Conservation (phyloP, 257 asterid genomes). For the Catharanthus roseus region DNA sequence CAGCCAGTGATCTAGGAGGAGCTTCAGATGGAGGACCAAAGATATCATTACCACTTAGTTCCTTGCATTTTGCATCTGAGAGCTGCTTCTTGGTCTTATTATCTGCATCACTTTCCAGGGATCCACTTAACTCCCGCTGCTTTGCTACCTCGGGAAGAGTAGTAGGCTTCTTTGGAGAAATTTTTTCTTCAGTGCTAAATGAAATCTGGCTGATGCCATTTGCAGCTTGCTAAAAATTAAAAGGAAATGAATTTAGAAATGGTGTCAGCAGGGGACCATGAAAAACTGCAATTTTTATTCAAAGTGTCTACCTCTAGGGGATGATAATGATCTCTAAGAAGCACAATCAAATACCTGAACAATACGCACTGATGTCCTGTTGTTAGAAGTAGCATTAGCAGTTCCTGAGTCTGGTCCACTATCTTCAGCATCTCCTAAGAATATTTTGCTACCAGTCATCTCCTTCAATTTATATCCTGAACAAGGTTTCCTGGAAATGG, state of each 20-base stretch:
- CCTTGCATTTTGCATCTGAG: conserved; percentile 77
- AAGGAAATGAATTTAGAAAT: background rate
- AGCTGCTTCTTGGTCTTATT: conserved; percentile 51
- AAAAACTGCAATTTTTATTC: background rate
- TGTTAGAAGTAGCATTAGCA: conserved; percentile 37
- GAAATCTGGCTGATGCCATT: conserved; percentile 92
- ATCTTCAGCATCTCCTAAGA: conserved; percentile 49
- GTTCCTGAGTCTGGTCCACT: conserved; percentile 50
- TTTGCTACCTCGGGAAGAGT: conserved; percentile 80
- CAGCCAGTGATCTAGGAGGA: conserved; percentile 57
- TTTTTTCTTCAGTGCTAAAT: conserved; percentile 68
- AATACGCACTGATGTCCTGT: conserved; percentile 84
- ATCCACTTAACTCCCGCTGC: conserved; percentile 90
- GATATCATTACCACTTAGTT: conserved; percentile 83
- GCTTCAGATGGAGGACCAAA: conserved; percentile 81
- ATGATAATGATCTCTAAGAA: conserved; percentile 1
- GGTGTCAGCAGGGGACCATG: background rate
- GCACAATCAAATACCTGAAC: conserved; percentile 58
- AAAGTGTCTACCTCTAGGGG: background rate
- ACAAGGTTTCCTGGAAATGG: conserved; percentile 67
- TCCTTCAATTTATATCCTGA: conserved; percentile 85
- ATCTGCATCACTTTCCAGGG: conserved; percentile 58
- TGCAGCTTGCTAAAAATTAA: conserved; percentile 64
- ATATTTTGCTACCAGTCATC: conserved; percentile 84
- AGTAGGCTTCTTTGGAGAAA: conserved; percentile 84